phyloP scores from a whole-genome alignment of 176 grass and related monocot species.

The Olyra latifolia region DNA sequence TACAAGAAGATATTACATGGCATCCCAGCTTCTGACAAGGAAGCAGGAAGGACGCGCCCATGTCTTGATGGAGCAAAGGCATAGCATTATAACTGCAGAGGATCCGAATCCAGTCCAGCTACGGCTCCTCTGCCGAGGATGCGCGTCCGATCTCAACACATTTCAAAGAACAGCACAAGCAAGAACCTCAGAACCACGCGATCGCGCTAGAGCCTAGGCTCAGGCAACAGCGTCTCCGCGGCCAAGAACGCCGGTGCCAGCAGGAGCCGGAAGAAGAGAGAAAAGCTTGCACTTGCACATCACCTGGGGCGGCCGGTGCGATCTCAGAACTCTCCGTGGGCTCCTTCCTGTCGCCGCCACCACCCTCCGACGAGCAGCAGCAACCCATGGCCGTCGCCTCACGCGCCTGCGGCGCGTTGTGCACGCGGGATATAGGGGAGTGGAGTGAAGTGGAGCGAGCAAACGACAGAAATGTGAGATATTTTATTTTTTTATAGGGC shows the following conservation, averaged over 20 bases:
- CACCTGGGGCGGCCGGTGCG: constrained; percentile 14
- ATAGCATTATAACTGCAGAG: too few species aligned
- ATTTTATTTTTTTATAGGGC: too few species aligned
- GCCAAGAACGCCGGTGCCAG: background rate
- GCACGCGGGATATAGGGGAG: background rate
- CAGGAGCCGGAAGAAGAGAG: background rate
- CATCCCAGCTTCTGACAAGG: background rate
- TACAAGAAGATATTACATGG: background rate
- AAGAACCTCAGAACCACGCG: background rate
- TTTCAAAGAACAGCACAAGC: background rate
- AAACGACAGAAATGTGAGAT: background rate
- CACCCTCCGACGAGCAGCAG: constrained; percentile 34
- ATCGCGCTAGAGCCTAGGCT: background rate
- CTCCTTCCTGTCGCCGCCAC: background rate
- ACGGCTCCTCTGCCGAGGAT: too few species aligned
- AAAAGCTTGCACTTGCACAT: background rate
- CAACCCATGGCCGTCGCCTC: constrained; percentile 36
- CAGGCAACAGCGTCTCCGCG: background rate
- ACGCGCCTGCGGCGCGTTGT: background rate
- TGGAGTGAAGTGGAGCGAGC: background rate
- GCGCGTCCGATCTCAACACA: too few species aligned
- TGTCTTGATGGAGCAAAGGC: too few species aligned
- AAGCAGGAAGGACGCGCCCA: background rate
- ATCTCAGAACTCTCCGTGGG: constrained; percentile 27
- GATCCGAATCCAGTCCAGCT: too few species aligned